Evolutionary conservation across 164 flowering plant species (phyloP).

Genomic region (Annona squamosa): DNA sequence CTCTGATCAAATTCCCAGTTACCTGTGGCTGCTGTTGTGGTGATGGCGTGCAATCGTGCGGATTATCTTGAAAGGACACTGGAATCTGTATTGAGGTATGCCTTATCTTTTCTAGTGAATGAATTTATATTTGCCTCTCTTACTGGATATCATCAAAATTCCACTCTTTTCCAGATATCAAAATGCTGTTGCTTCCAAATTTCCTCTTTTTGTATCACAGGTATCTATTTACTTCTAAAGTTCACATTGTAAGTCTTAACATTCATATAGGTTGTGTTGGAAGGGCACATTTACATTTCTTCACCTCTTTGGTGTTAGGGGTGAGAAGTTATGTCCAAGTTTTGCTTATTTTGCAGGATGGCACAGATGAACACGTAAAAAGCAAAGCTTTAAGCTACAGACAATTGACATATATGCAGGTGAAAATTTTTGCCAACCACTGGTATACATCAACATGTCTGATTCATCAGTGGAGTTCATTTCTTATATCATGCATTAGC

Average conservation of each 20-base stretch:
- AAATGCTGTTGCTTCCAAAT: conserved; percentile 66
- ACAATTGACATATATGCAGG: conserved; percentile 92
- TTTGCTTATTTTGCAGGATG: conserved; percentile 57
- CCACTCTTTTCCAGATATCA: conserved; percentile 53
- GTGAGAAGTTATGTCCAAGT: not conserved
- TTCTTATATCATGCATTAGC: no score
- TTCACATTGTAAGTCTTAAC: not conserved
- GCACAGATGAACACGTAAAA: conserved; percentile 62
- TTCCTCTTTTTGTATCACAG: conserved; percentile 94
- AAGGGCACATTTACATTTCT: conserved; percentile 1
- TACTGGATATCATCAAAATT: not conserved
- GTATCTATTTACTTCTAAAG: conserved; percentile 25
- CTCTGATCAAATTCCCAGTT: conserved; percentile 33
- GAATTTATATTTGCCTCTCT: conserved; percentile 10
- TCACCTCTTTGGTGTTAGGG: not conserved
- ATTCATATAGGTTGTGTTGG: not conserved
- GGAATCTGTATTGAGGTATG: conserved; percentile 74
- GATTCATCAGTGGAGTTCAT: no score
- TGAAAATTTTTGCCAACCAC: conserved; percentile 9
- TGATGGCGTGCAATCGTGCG: conserved; percentile 98
- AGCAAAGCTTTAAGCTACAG: conserved; percentile 72
- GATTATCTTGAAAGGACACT: conserved; percentile 90
- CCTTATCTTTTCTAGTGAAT: not conserved
- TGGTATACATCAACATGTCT: no score
- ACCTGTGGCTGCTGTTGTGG: conserved; percentile 90